A percentile compares a stretch with the other conserved stretches of the same genome.
Evolutionary conservation across 441 rosid species (phyloP).

Genomic region (Aleurites moluccanus): DNA sequence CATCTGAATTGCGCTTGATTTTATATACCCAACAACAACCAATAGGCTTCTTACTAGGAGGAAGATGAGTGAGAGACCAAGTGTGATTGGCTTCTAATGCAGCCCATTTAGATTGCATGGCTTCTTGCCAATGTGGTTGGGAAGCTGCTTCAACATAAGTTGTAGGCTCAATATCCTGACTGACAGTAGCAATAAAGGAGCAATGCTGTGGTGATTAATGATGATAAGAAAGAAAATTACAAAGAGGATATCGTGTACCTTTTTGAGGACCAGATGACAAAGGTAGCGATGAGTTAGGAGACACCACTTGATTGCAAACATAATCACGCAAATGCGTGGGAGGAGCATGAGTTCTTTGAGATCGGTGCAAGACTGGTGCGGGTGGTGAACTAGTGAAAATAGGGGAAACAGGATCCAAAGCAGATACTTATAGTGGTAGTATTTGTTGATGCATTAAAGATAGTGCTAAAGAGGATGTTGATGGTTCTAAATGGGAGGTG

Average conservation of each 20-base stretch:
- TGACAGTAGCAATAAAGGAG: background rate
- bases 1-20: background rate
- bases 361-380: background rate
- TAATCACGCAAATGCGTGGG: background rate
- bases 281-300: background rate
- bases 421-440: too few relatives aligned
- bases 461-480: too few relatives aligned
- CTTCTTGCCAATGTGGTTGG: background rate
- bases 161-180: background rate
- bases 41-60: background rate
- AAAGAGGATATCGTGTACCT: conserved; percentile 6
- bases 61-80: background rate
- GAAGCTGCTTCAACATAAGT: background rate
- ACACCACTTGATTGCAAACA: background rate
- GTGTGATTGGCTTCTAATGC: background rate
- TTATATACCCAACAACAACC: conserved; percentile 3
- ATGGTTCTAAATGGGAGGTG: background rate
- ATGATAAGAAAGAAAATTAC: conserved; percentile 4
- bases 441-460: background rate
- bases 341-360: background rate
- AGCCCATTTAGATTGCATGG: background rate
- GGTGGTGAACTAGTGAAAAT: background rate
- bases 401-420: too few relatives aligned
- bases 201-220: background rate
- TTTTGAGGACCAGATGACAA: background rate